phyloP scores from a whole-genome alignment of 345 rosid species.

The Moricandia arvensis region DNA sequence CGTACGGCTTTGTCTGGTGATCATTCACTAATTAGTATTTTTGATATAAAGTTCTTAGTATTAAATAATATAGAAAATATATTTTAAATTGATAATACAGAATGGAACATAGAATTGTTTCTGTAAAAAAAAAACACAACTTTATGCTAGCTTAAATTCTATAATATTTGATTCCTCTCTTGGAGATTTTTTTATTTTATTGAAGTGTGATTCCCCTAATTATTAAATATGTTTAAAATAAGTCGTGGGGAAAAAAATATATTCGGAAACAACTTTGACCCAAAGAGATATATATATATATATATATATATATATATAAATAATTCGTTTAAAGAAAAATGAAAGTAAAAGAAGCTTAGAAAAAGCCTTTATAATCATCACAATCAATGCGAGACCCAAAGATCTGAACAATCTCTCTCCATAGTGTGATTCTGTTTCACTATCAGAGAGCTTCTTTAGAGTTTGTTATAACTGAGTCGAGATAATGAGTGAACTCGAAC shows the following conservation, averaged over 20 bases:
- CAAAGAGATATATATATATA: not conserved
- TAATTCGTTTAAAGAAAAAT: slow-evolving; percentile 1
- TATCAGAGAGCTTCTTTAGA: not conserved
- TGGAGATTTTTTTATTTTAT: not conserved
- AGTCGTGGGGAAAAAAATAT: not conserved
- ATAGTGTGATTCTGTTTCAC: not conserved
- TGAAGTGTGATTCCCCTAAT: not conserved
- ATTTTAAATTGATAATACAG: too few species aligned
- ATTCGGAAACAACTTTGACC: slow-evolving; percentile 13
- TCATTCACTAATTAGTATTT: not conserved
- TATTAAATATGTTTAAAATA: not conserved
- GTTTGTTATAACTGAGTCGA: slow-evolving; percentile 2
- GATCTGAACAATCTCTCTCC: not conserved
- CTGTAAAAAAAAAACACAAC: too few species aligned
- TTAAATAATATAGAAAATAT: not conserved
- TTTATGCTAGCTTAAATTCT: not conserved
- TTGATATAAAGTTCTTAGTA: not conserved
- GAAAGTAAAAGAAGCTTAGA: not conserved
- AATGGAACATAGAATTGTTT: too few species aligned
- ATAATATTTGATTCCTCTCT: not conserved
- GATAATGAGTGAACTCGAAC: slow-evolving; percentile 51
- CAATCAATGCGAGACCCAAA: not conserved
- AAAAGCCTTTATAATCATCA: slow-evolving; percentile 27
- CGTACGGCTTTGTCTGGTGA: slow-evolving; percentile 1
- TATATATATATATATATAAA: too few species aligned